Conservation (phyloP, 2,329 filamentous ascomycete species). For the Huntiella abstrusa region DNA sequence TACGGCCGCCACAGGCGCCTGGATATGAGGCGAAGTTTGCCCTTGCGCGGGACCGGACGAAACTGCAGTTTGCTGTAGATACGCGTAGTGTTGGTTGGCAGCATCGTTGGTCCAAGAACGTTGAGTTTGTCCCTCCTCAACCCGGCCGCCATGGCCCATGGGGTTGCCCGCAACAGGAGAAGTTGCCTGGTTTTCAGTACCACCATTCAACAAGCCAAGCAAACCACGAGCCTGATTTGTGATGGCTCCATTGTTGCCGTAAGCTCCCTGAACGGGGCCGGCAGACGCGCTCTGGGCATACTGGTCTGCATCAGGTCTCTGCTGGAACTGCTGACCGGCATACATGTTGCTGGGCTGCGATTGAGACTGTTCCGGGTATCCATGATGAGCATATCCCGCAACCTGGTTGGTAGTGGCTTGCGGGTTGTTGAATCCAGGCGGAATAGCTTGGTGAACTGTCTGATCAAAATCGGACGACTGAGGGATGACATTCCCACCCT, state of each 20-base stretch:
- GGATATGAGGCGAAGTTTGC: background rate
- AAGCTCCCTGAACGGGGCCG: background rate
- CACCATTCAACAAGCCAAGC: conserved; percentile 22
- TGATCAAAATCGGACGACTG: no score
- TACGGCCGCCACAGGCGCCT: background rate
- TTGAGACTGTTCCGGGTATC: conserved; percentile 8
- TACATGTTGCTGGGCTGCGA: background rate
- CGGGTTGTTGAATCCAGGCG: background rate
- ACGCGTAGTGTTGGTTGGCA: conserved; percentile 5
- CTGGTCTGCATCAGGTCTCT: conserved; percentile 8
- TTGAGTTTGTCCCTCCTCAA: background rate
- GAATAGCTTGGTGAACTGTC: background rate
- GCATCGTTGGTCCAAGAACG: conserved; percentile 8
- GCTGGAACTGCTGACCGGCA: conserved; percentile 1
- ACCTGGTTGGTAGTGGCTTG: background rate
- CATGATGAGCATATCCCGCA: conserved; percentile 7
- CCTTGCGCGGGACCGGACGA: background rate
- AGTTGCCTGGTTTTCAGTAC: background rate
- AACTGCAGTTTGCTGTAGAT: background rate
- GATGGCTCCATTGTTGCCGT: conserved; percentile 12
- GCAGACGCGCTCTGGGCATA: conserved; percentile 3
- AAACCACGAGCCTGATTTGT: conserved; percentile 20
- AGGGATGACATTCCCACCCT: no score
- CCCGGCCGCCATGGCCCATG: background rate
- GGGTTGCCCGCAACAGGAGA: background rate